Base-by-base conservation (phyloP, 352 stramenopile species). In the Phytopythium sindhum region DNA sequence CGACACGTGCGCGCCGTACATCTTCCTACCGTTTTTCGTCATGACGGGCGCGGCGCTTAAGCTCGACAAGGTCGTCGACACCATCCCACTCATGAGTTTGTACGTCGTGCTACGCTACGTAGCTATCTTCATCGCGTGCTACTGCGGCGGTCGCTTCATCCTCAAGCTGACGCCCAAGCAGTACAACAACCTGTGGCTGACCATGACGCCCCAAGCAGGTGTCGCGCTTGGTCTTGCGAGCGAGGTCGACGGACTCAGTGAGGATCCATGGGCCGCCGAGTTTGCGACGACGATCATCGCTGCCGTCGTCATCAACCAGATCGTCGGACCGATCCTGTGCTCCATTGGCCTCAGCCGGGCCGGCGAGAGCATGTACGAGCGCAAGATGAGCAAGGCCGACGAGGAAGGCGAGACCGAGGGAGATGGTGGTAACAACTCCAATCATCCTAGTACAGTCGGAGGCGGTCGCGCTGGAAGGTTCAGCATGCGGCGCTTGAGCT, bases 101-200 rank as follows among this genome's bases (percentile, higher is more conserved):
- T 89, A 88, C 61, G 77, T 90, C 3, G 61, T 73, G 39, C 56
- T 91, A 45, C 76, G 80, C 2, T 89, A 80, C 57, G 63, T 85
- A 0, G 66, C 76, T 4, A 80, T 91, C 57, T 91, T 91, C 48
- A 61, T 84, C 45, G 82, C 78, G 14, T 88, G 74, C 28, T 90
- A 90, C 67, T 68, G 73, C 24, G 79, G 70, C 45, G 81, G 81
- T 2, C 72, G 80, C 26, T 91, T 86, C 54, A 57, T 91, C 42
- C 69, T 91, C 23, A 84, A 83, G 66, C 75, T 89, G 15, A 48
- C 70, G 5, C 78, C 78, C 12, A 69, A 67, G 50, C 75, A 89
- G 64, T 91, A 91, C 72, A 88, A 86, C 63, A 88, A 88, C 55
- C 68, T 91, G 8, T 91, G 82, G 82, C 70, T 91, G 28, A 89